A percentile compares a stretch with the other conserved stretches of the same genome.
Evolutionary conservation across 1,284 basidiomycete genomes (phyloP).

Genomic region (Moniliella sp.): DNA sequence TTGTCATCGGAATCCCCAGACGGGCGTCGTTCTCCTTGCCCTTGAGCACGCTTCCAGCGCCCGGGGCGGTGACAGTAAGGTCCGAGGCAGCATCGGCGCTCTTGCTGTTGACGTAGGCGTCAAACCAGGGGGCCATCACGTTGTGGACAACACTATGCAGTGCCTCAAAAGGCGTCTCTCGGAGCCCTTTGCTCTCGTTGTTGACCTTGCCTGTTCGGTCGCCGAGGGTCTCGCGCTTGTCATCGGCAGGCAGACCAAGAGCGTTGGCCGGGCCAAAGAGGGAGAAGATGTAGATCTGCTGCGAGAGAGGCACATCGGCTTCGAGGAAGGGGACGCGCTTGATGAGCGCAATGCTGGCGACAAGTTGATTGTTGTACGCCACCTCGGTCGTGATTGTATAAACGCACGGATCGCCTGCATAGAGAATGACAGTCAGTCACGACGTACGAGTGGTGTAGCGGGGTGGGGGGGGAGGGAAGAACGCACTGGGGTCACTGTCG

Average conservation of each 20-base stretch:
- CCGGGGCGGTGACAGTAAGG: slow-evolving; percentile 9
- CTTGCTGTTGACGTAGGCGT: slow-evolving; percentile 58
- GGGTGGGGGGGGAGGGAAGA: neutral
- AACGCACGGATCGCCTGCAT: slow-evolving; percentile 7
- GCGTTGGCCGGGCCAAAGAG: slow-evolving; percentile 63
- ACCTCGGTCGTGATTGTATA: slow-evolving; percentile 54
- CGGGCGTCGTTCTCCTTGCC: slow-evolving; percentile 40
- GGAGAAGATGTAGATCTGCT: slow-evolving; percentile 75
- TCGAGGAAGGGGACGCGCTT: slow-evolving; percentile 70
- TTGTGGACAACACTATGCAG: slow-evolving; percentile 85
- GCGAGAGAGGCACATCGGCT: slow-evolving; percentile 51
- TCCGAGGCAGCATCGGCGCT: neutral
- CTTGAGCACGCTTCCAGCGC: slow-evolving; percentile 7
- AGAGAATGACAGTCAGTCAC: neutral
- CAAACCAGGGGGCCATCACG: slow-evolving; percentile 92
- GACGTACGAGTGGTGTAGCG: neutral
- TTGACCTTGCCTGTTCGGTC: slow-evolving; percentile 2
- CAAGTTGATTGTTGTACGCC: slow-evolving; percentile 57
- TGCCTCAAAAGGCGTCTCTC: slow-evolving; percentile 58
- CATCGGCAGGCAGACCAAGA: slow-evolving; percentile 1
- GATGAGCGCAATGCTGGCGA: slow-evolving; percentile 76
- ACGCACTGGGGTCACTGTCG: no score
- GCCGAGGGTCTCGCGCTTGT: neutral
- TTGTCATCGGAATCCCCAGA: slow-evolving; percentile 80
- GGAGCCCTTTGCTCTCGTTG: slow-evolving; percentile 3